A percentile compares a stretch with the other conserved stretches of the same genome.
Evolutionary conservation across 129 eudicot genomes (phyloP).

Genomic region (Centrapalus pauciflorus): DNA sequence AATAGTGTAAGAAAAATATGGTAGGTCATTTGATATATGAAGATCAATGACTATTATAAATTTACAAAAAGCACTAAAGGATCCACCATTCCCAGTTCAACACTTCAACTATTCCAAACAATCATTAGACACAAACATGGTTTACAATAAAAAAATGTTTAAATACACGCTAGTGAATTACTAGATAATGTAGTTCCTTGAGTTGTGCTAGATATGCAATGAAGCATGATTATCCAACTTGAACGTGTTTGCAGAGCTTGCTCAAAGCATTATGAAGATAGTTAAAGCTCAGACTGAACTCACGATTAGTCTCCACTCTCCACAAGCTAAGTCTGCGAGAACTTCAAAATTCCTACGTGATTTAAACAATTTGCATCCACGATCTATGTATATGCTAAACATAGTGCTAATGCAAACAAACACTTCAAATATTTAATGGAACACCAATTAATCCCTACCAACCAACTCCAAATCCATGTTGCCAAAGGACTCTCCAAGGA

Average conservation of each 20-base stretch:
- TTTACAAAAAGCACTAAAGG: not conserved
- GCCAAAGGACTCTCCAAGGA: not conserved
- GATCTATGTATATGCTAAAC: not conserved
- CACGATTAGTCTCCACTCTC: not conserved
- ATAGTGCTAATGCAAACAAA: not conserved
- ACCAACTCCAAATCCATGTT: not conserved
- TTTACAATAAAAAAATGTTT: not conserved
- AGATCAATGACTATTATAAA: not conserved
- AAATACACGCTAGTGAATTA: not conserved
- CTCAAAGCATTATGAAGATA: not conserved
- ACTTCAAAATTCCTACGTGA: not conserved
- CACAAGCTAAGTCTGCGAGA: not conserved
- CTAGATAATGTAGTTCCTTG: not conserved
- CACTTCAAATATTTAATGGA: not conserved
- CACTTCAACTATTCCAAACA: not conserved
- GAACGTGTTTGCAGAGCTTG: not conserved
- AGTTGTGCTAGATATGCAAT: not conserved
- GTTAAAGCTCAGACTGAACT: not conserved
- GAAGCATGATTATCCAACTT: not conserved
- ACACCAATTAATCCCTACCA: not conserved
- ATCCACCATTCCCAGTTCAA: constrained; percentile 1
- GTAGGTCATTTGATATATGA: not conserved
- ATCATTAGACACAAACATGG: not conserved
- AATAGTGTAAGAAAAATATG: not conserved
- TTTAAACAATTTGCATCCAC: not conserved